Conservation (phyloP, 2,329 filamentous ascomycete species). For the Lachnellula hyalina region DNA sequence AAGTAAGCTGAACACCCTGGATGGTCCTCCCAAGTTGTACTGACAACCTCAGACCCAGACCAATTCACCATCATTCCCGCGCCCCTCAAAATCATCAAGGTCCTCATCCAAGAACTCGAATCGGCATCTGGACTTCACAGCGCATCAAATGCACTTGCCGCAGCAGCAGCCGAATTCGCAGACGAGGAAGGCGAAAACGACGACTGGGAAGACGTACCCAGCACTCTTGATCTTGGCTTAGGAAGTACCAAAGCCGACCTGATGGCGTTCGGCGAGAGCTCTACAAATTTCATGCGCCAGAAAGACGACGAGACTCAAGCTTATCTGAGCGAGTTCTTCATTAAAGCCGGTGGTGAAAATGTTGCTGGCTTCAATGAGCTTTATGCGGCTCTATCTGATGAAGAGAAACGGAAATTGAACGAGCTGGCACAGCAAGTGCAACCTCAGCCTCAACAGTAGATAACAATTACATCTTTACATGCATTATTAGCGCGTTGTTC, state of each 20-base stretch:
- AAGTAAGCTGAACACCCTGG: slow-evolving; percentile 46
- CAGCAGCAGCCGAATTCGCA: slow-evolving; percentile 51
- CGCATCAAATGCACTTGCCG: slow-evolving; percentile 53
- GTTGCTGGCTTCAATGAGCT: slow-evolving; percentile 34
- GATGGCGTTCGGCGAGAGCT: slow-evolving; percentile 67
- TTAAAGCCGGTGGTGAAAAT: slow-evolving; percentile 34
- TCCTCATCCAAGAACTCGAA: slow-evolving; percentile 85
- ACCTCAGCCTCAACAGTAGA: background rate
- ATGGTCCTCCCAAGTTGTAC: slow-evolving; percentile 13
- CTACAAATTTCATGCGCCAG: slow-evolving; percentile 51
- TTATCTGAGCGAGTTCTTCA: slow-evolving; percentile 79
- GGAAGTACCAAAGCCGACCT: slow-evolving; percentile 67
- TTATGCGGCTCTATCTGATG: slow-evolving; percentile 32
- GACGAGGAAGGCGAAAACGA: slow-evolving; percentile 70
- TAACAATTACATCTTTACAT: background rate
- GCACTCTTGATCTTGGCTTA: slow-evolving; percentile 69
- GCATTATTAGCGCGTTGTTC: background rate
- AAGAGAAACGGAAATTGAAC: slow-evolving; percentile 44
- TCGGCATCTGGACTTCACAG: slow-evolving; percentile 66
- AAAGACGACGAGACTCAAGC: slow-evolving; percentile 87
- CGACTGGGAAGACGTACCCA: slow-evolving; percentile 83
- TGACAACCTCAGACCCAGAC: slow-evolving; percentile 62
- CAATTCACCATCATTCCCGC: slow-evolving; percentile 83
- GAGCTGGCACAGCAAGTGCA: slow-evolving; percentile 25
- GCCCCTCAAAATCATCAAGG: slow-evolving; percentile 91